Conservation (phyloP, 495 filamentous ascomycete species). For the Aspergillus leporis region DNA sequence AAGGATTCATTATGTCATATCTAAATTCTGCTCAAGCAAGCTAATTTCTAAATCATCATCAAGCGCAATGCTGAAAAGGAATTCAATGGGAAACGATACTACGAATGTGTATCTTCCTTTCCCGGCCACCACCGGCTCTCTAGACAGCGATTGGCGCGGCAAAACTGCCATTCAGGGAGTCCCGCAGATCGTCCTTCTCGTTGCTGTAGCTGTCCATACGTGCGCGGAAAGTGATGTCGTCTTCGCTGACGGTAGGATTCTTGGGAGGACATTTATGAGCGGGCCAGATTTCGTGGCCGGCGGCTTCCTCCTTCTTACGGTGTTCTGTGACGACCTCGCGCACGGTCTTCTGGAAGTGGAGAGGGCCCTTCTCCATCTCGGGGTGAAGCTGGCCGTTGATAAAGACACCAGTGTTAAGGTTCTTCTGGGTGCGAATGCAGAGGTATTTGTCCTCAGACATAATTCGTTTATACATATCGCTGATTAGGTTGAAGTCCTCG, state of each 20-base stretch:
- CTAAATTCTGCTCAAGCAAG: neutral
- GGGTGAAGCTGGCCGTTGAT: slow-evolving; percentile 49
- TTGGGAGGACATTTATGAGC: slow-evolving; percentile 40
- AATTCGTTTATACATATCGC: slow-evolving; percentile 43
- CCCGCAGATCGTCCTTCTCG: neutral
- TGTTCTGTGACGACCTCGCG: slow-evolving; percentile 42
- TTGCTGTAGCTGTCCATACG: slow-evolving; percentile 24
- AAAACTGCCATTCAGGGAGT: neutral
- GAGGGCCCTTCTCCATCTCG: slow-evolving; percentile 42
- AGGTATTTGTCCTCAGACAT: slow-evolving; percentile 49
- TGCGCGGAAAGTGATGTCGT: slow-evolving; percentile 35
- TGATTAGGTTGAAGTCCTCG: slow-evolving; percentile 44
- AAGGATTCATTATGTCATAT: neutral
- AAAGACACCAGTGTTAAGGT: slow-evolving; percentile 44
- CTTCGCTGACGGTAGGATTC: slow-evolving; percentile 28
- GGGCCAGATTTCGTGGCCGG: slow-evolving; percentile 48
- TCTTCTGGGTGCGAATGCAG: slow-evolving; percentile 43
- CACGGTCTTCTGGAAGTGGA: slow-evolving; percentile 48
- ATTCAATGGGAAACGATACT: neutral
- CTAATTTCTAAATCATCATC: slow-evolving; percentile 1
- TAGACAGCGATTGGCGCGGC: neutral
- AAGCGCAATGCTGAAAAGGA: neutral
- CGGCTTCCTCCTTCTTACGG: slow-evolving; percentile 39
- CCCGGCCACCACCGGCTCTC: neutral
- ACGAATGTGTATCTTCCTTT: neutral